Conservation (phyloP, 2,329 filamentous ascomycete genomes). For the Colletotrichum zoysiae region DNA sequence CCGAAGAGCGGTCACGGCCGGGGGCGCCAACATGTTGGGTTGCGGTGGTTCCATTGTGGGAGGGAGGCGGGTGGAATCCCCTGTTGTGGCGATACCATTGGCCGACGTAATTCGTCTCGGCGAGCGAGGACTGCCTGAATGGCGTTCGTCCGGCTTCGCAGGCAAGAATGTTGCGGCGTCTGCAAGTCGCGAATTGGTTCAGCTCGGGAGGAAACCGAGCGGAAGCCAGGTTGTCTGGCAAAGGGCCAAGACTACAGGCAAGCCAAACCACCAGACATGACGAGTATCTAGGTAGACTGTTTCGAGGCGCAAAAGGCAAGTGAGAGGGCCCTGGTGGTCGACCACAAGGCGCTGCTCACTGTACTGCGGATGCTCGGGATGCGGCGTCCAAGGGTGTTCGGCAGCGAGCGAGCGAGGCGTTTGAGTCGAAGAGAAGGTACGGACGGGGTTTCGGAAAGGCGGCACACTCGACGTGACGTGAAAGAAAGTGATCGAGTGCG, state of each 20-base stretch:
- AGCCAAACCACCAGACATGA: slow-evolving; percentile 61
- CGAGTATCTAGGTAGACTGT: slow-evolving; percentile 42
- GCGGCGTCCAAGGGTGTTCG: slow-evolving; percentile 13
- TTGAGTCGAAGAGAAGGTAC: not conserved
- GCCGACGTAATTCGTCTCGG: slow-evolving; percentile 32
- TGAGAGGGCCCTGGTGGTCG: slow-evolving; percentile 20
- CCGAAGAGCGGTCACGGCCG: slow-evolving; percentile 65
- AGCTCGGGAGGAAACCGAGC: slow-evolving; percentile 24
- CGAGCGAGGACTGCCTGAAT: slow-evolving; percentile 31
- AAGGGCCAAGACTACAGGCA: slow-evolving; percentile 62
- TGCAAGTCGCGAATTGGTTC: slow-evolving; percentile 29
- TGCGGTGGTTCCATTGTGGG: slow-evolving; percentile 59
- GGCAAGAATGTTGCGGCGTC: slow-evolving; percentile 16
- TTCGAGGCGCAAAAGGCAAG: slow-evolving; percentile 22
- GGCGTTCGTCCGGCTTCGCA: slow-evolving; percentile 21
- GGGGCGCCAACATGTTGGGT: slow-evolving; percentile 62
- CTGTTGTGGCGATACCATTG: slow-evolving; percentile 53
- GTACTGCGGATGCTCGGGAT: slow-evolving; percentile 1
- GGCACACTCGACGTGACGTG: slow-evolving; percentile 10
- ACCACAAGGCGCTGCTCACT: slow-evolving; percentile 16
- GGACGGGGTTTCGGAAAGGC: not conserved
- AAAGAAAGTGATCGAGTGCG: slow-evolving; percentile 11
- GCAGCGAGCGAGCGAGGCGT: slow-evolving; percentile 13
- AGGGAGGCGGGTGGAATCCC: slow-evolving; percentile 45
- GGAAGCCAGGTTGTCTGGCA: slow-evolving; percentile 54